Base-by-base conservation (phyloP, 306 rosid species). In the Trifolium subterraneum region DNA sequence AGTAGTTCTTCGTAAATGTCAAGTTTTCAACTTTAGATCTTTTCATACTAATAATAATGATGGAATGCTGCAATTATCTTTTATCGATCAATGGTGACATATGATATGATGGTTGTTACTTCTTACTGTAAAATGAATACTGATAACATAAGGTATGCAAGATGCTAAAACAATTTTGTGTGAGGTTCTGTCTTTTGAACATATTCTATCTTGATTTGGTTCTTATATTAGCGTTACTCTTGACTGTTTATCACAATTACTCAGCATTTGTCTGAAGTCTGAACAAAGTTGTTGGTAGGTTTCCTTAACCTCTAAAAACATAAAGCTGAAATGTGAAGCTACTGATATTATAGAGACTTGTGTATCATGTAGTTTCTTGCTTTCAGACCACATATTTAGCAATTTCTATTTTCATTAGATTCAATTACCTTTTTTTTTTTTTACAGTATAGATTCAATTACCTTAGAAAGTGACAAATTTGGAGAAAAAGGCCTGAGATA, bases 231-330 rank as follows among this genome's bases (percentile, higher is more conserved):
- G 8, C 13, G 18, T 19, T 51, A 5, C 15, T 51, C 6, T 41
- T 62, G 33, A 51, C 33, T 35, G 14, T 58, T 42, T 19, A 2
- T 16, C 62, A 14, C 64, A 45, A 31, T 65, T 71, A 51, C 13
- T 62, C 59, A 8, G 33, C 25, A 27, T 13, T 39, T 78, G 27
- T 51, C 47, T 11, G 4, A 42, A 51, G 25, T 70, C 33, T 62
- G 66, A 62, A 42, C 41, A 15, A 44, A 63, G 38, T 62, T 7
- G 59, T 78, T 70, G 23, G 11, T 71, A 67, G 33, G 55, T 42
- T 55, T 62, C 20, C 48, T 70, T 51, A 35, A 33, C 14, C 66
- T 13, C 54, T 27, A 50, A 7, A 42, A 29, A 47, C 62, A 45
- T 44, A 4, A 12, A 14, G 47, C 68, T 27, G 20, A 39, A 15